Evolutionary conservation across 1,284 basidiomycete genomes (phyloP).

Genomic region (Cryptococcus deneoformans): DNA sequence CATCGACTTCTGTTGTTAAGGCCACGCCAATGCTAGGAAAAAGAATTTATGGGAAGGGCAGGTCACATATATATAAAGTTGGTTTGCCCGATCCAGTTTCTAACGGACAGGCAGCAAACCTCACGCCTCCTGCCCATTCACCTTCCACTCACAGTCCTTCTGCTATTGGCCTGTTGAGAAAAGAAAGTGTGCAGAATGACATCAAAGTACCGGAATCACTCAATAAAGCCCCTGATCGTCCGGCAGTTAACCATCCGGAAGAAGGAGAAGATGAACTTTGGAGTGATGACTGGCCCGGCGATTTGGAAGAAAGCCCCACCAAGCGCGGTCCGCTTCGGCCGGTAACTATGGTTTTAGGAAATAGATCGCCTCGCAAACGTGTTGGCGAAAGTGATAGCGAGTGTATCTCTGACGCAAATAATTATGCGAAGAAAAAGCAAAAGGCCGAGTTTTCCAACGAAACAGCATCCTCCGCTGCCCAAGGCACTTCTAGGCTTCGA

Average conservation of each 20-base stretch:
- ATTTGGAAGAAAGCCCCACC: background rate
- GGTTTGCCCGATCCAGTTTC: constrained; percentile 1
- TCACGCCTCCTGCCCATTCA: too few relatives aligned
- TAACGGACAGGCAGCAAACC: background rate
- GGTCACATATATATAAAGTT: too few relatives aligned
- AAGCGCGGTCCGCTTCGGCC: background rate
- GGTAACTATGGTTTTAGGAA: background rate
- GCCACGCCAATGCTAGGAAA: too few relatives aligned
- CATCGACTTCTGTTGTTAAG: too few relatives aligned
- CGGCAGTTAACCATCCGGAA: background rate
- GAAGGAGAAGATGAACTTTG: background rate
- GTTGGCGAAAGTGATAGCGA: background rate
- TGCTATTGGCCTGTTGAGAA: too few relatives aligned
- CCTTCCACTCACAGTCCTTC: too few relatives aligned
- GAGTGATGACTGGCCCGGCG: background rate
- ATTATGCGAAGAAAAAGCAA: background rate
- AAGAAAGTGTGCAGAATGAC: too few relatives aligned
- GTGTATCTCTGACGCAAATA: background rate
- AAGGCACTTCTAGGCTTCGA: background rate
- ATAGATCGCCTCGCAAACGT: background rate
- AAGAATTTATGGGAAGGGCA: too few relatives aligned
- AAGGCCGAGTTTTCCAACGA: background rate
- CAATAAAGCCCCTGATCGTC: background rate
- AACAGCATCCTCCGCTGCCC: background rate
- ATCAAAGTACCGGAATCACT: background rate